phyloP scores from a whole-genome alignment of 2,329 filamentous ascomycete genomes.

The Hysterium pulicare region DNA sequence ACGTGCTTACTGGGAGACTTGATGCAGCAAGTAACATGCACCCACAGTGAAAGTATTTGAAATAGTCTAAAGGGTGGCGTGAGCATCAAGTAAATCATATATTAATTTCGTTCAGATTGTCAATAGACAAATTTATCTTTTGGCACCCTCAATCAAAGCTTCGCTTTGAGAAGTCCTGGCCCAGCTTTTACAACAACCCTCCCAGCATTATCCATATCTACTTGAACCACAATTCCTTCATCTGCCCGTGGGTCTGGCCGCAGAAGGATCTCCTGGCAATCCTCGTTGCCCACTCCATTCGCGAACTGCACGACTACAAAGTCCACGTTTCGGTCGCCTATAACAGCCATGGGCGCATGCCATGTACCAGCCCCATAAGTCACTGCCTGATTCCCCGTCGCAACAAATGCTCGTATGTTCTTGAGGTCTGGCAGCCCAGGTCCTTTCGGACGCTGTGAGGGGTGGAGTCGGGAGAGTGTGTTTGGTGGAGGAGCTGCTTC shows the following conservation, averaged over 20 bases:
- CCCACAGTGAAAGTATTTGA: no score
- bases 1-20: no score
- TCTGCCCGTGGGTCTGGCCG: slow-evolving; percentile 23
- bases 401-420: slow-evolving; percentile 73
- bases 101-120: no score
- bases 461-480: slow-evolving; percentile 25
- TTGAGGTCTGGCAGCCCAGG: slow-evolving; percentile 69
- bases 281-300: slow-evolving; percentile 77
- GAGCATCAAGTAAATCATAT: no score
- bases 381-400: slow-evolving; percentile 74
- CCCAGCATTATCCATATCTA: slow-evolving; percentile 30
- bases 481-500: slow-evolving; percentile 38
- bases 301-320: slow-evolving; percentile 78
- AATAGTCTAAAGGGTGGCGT: no score
- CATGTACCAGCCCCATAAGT: slow-evolving; percentile 90
- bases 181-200: slow-evolving; percentile 35
- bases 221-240: slow-evolving; percentile 33
- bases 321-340: slow-evolving; percentile 69
- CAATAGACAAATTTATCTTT: no score
- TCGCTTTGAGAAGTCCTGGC: slow-evolving; percentile 28
- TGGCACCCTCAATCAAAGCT: no score
- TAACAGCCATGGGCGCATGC: slow-evolving; percentile 94
- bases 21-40: no score
- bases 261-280: slow-evolving; percentile 75
- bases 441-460: slow-evolving; percentile 38